Evolutionary conservation across 1,139 yeast species (phyloP).

Genomic region (Suhomyces coccinellae): DNA sequence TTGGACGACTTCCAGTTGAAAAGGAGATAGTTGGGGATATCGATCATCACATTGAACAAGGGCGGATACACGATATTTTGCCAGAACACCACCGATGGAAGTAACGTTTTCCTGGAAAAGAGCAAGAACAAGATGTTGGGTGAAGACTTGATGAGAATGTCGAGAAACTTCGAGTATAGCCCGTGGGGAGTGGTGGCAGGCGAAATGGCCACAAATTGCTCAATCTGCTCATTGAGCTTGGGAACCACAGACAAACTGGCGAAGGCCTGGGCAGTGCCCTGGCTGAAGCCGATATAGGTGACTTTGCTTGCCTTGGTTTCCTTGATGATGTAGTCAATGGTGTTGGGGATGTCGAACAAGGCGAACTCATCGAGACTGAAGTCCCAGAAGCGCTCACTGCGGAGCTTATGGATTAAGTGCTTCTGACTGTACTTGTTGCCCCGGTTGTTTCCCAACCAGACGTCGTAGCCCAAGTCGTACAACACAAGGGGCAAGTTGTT

Average conservation of each 20-base stretch:
- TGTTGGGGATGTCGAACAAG: constrained; percentile 46
- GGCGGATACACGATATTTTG: constrained; percentile 81
- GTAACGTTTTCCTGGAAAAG: constrained; percentile 71
- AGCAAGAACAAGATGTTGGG: constrained; percentile 73
- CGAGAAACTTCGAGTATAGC: constrained; percentile 70
- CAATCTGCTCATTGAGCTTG: constrained; percentile 65
- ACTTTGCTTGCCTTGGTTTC: constrained; percentile 36
- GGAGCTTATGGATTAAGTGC: constrained; percentile 41
- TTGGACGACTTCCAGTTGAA: constrained; percentile 79
- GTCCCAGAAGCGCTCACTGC: constrained; percentile 42
- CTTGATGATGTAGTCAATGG: constrained; percentile 38
- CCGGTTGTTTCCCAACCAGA: constrained; percentile 89
- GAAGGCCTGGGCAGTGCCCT: constrained; percentile 90
- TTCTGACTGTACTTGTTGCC: constrained; percentile 81
- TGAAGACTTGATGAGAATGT: constrained; percentile 72
- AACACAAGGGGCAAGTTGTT: constrained; percentile 73
- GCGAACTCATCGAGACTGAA: constrained; percentile 51
- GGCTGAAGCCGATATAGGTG: constrained; percentile 82
- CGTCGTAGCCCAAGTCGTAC: constrained; percentile 82
- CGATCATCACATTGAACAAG: constrained; percentile 71
- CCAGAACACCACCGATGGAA: constrained; percentile 85
- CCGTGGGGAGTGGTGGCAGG: constrained; percentile 97
- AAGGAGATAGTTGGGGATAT: constrained; percentile 60
- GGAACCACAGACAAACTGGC: constrained; percentile 76
- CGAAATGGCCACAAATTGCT: constrained; percentile 74